Conservation (phyloP, 2,329 filamentous ascomycete species). For the Epichloe aotearoae region DNA sequence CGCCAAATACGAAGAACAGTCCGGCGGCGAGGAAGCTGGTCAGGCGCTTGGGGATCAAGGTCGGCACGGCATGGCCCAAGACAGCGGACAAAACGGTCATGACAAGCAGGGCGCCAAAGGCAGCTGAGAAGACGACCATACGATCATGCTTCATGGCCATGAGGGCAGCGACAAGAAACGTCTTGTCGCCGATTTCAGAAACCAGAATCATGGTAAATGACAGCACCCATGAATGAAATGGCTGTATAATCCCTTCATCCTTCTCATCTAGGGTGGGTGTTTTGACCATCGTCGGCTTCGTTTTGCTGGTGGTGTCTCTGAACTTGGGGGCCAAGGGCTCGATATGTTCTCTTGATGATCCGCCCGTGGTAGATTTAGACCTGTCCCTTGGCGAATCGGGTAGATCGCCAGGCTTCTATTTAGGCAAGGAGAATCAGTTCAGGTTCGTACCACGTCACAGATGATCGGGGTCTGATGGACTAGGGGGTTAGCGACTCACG, state of each 20-base stretch:
- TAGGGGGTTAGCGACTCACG: constrained; percentile 10
- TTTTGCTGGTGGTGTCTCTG: constrained; percentile 13
- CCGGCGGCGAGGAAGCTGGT: constrained; percentile 77
- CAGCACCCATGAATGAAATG: constrained; percentile 77
- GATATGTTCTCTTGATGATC: constrained; percentile 19
- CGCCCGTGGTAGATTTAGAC: constrained; percentile 52
- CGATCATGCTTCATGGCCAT: constrained; percentile 99
- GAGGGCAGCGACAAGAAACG: constrained; percentile 87
- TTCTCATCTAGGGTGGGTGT: constrained; percentile 22
- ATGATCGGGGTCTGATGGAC: background rate
- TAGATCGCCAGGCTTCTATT: constrained; percentile 67
- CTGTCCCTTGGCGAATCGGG: constrained; percentile 67
- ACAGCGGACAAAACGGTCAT: constrained; percentile 95
- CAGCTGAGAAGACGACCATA: constrained; percentile 84
- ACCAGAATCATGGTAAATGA: constrained; percentile 96
- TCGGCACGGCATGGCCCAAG: constrained; percentile 81
- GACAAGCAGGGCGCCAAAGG: constrained; percentile 77
- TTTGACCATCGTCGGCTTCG: background rate
- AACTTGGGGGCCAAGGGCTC: background rate
- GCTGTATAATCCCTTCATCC: constrained; percentile 56
- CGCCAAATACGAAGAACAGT: constrained; percentile 83
- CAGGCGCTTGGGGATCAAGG: constrained; percentile 77
- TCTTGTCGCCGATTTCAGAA: constrained; percentile 96
- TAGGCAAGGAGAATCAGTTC: background rate
- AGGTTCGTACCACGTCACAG: background rate